Evolutionary conservation across 371 early-diverging fungal genomes (phyloP), one percentile per base, ranked within the genome.

Genomic region (Thermomucor indicae-seudaticae): DNA sequence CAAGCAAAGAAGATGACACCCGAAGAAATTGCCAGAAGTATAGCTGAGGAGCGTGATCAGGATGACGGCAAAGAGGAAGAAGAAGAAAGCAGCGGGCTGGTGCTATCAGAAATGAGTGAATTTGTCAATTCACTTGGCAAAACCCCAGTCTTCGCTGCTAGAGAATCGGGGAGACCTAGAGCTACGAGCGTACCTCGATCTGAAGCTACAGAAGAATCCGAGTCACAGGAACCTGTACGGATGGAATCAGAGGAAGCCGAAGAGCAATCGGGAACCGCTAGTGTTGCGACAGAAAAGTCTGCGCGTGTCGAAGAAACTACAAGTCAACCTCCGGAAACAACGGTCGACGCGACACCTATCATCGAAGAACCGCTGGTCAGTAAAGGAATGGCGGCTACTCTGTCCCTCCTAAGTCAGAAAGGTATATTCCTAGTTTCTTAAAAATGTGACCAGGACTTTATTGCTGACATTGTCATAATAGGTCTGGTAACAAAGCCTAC

Each of bases 361-460:
- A 84, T 79, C 37, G 90, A 92, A 47, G 95, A 96, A 55, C 92
- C 92, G 4, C 58, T 89, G 0, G 84, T 95, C 7, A 81, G 87
- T 40, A 53, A 67, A 12, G 95, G 96, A n/a, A 63, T 96, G 31
- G 92, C 85, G 11, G 90, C 93, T 0, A 92, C 96, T 0, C 57
- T 96, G 4, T 80, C 79, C 0, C 67, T 94, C 19, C 65, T 96
- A 16, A 78, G 63, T 27, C 87, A 92, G 53, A 89, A 89, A 58
- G 93, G 86, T n/a, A n/a, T n/a, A n/a, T n/a, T n/a, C n/a, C n/a
- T n/a, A n/a, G n/a, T n/a, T n/a, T n/a, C n/a, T n/a, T n/a, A n/a
- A n/a, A n/a, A n/a, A n/a, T n/a, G n/a, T n/a, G n/a, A n/a, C n/a
- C n/a, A n/a, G n/a, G n/a, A n/a, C 3, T 63, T 83, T 32, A 63